Base-by-base conservation (phyloP, 2,329 filamentous ascomycete genomes). In the Hypoxylon sp. region DNA sequence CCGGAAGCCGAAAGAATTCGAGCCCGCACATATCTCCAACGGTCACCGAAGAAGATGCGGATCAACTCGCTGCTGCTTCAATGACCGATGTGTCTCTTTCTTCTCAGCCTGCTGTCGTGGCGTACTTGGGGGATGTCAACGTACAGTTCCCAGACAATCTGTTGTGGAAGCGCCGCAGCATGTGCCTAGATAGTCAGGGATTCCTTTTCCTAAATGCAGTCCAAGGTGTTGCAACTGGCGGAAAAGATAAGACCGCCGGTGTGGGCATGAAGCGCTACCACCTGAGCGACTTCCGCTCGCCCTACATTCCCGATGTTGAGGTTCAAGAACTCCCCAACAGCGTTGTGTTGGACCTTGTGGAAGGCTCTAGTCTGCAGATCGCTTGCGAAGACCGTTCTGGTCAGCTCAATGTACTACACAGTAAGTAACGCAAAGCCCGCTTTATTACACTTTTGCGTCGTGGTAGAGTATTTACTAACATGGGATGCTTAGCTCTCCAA, bases 91-190 rank as follows among this genome's bases (percentile, higher is more conserved):
- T 61, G 29, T 60, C 66, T 62, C 23, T 56, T 47, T 71, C 75
- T 51, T 56, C 73, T n/a, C 71, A 77, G 64, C 71, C 78, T 14
- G 79, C 78, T 50, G 81, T 89, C 55, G 84, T 90, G 25, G 84
- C 92, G 2, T 89, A 91, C 67, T 86, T 97, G 78, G 93, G 94
- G 51, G 93, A 97, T 74, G 90, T 99, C 68, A 98, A 99, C 74
- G 92, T 98, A 9, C 96, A 99, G 77, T 97, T 99, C 77, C 96
- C 96, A 0, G 95, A 98, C 76, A 97, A 93, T 58, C 84, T 99
- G 48, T 85, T 99, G 11, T 99, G 96, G 96, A 99, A 98, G 82
- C 91, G 95, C 58, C 89, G 96, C 65, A 94, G 91, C 74, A 89
- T 97, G 80, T 91, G 91, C 69, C 88, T 99, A 61, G 94, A 98